Percentiles rank a stretch among this genome's conserved stretches.
These are phyloP conservation scores for Neurospora sp. DNA, from an alignment of 2,329 filamentous ascomycete species.

Conservation along the genomic window DNA sequence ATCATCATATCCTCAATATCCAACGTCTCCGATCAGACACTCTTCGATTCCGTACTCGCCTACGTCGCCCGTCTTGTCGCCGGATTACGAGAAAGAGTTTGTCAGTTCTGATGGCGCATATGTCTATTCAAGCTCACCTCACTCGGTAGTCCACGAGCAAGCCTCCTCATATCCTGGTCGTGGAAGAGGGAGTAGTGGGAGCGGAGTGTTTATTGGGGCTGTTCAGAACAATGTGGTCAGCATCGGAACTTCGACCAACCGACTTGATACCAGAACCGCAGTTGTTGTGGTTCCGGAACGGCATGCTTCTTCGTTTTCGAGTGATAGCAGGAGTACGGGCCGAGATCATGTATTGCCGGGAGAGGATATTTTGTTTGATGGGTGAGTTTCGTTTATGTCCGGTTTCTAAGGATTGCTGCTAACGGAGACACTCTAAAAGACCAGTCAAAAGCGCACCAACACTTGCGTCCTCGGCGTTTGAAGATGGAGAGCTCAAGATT, in stretches of 20 bases:
- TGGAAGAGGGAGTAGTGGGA: background rate
- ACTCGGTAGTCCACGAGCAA: background rate
- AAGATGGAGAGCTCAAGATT: slow-evolving; percentile 19
- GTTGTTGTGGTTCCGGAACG: slow-evolving; percentile 14
- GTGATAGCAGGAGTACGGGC: slow-evolving; percentile 17
- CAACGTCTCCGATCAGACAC: background rate
- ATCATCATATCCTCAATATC: background rate
- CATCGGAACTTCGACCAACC: background rate
- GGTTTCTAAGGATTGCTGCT: background rate
- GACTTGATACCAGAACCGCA: slow-evolving; percentile 17
- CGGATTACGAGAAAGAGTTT: background rate
- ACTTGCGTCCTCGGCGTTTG: slow-evolving; percentile 13
- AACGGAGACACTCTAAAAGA: slow-evolving; percentile 3
- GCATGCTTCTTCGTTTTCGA: slow-evolving; percentile 11
- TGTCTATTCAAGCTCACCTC: background rate
- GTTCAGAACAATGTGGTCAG: background rate
- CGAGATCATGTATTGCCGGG: slow-evolving; percentile 21
- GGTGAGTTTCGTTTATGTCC: slow-evolving; percentile 7
- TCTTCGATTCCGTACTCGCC: background rate
- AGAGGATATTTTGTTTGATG: slow-evolving; percentile 20
- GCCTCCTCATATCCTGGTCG: background rate
- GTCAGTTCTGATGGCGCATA: background rate
- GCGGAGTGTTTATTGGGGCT: background rate
- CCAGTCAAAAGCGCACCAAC: slow-evolving; percentile 16
- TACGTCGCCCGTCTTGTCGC: background rate